Conservation (phyloP, 495 filamentous ascomycete genomes). For the Poronia punctata region DNA sequence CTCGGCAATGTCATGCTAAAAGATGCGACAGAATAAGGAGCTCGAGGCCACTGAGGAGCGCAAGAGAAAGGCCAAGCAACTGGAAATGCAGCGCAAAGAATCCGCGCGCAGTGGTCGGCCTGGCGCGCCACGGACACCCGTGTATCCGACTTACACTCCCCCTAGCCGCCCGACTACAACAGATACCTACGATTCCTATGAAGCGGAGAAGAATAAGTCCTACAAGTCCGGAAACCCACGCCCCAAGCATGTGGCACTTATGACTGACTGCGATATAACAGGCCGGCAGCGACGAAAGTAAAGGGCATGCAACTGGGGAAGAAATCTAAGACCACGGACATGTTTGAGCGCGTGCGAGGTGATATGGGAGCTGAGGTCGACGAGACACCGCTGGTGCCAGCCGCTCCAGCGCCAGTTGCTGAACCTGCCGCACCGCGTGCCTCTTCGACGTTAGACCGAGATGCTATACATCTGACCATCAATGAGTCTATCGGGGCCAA, state of each 20-base stretch:
- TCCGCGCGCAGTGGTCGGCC: slow-evolving; percentile 49
- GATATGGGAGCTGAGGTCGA: slow-evolving; percentile 77
- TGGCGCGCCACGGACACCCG: slow-evolving; percentile 58
- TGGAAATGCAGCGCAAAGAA: slow-evolving; percentile 97
- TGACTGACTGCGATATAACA: slow-evolving; percentile 21
- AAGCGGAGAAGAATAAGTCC: slow-evolving; percentile 92
- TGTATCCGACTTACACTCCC: slow-evolving; percentile 85
- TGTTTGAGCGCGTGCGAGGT: slow-evolving; percentile 90
- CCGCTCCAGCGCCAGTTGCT: slow-evolving; percentile 49
- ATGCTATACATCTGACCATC: slow-evolving; percentile 78
- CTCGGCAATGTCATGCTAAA: slow-evolving; percentile 19
- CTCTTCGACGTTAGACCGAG: slow-evolving; percentile 62
- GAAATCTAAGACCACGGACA: slow-evolving; percentile 92
- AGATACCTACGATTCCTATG: slow-evolving; percentile 86
- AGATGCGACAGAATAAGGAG: slow-evolving; percentile 76
- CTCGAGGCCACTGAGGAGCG: slow-evolving; percentile 95
- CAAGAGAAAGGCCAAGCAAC: slow-evolving; percentile 94
- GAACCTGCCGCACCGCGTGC: slow-evolving; percentile 53
- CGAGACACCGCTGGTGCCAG: slow-evolving; percentile 66
- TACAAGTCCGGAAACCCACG: slow-evolving; percentile 57
- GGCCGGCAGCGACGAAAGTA: slow-evolving; percentile 62
- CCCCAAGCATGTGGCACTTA: background rate
- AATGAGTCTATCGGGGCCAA: slow-evolving; percentile 83
- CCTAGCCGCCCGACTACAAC: slow-evolving; percentile 63
- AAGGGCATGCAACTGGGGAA: slow-evolving; percentile 99